Conservation (phyloP, 805 yeast genomes). For the Candida odintsovae region DNA sequence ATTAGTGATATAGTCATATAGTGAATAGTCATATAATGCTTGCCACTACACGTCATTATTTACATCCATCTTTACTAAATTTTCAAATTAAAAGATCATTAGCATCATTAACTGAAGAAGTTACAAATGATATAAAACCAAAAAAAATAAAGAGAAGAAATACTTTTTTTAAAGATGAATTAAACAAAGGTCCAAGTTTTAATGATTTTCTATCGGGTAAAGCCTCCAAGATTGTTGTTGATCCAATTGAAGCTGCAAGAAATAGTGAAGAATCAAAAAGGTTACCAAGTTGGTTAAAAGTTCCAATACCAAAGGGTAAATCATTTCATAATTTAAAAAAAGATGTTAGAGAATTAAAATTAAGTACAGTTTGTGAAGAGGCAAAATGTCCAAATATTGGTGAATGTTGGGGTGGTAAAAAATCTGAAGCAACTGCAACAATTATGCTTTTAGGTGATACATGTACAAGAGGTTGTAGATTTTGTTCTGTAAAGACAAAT, state of each 20-base stretch:
- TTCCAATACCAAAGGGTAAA: constrained; percentile 94
- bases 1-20: no score
- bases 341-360: constrained; percentile 81
- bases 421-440: constrained; percentile 93
- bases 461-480: constrained; percentile 98
- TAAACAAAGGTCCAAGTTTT: constrained; percentile 86
- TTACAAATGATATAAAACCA: not conserved
- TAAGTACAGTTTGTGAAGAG: constrained; percentile 97
- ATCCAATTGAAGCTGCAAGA: constrained; percentile 66
- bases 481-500: constrained; percentile 93
- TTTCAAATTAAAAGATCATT: constrained; percentile 7
- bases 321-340: constrained; percentile 73
- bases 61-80: not conserved
- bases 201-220: constrained; percentile 84
- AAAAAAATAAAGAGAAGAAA: constrained; percentile 38
- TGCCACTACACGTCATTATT: not conserved
- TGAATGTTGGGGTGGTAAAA: constrained; percentile 97
- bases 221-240: constrained; percentile 58
- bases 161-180: constrained; percentile 60
- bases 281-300: constrained; percentile 90
- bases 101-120: constrained; percentile 11
- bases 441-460: constrained; percentile 98
- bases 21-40: no score
- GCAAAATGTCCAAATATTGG: constrained; percentile 99
- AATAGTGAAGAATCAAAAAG: constrained; percentile 25